phyloP scores from a whole-genome alignment of 768 basidiomycete genomes.

The Leccinellum rugosiceps region DNA sequence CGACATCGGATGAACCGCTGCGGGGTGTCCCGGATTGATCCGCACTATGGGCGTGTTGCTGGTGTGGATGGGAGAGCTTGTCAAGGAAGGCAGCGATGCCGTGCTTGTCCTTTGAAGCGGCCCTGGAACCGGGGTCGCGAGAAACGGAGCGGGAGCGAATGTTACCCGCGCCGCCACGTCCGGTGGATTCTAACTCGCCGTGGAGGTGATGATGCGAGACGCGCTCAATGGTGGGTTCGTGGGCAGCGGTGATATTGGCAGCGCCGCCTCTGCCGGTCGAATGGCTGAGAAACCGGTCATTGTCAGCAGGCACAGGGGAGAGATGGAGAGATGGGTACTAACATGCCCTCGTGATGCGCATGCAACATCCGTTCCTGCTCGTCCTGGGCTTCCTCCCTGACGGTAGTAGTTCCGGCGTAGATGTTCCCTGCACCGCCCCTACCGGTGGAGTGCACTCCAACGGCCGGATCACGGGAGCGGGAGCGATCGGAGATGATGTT shows the following conservation, averaged over 20 bases:
- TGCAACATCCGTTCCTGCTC: constrained; percentile 34
- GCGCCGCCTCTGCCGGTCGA: constrained; percentile 69
- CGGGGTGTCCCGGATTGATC: constrained; percentile 1
- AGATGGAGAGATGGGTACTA: constrained; percentile 17
- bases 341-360: constrained; percentile 39
- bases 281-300: constrained; percentile 41
- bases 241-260: constrained; percentile 50
- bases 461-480: constrained; percentile 39
- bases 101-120: constrained; percentile 29
- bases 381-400: constrained; percentile 27
- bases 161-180: constrained; percentile 64
- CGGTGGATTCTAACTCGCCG: constrained; percentile 39
- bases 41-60: background rate
- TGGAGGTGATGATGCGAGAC: constrained; percentile 18
- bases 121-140: constrained; percentile 26
- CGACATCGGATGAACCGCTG: background rate
- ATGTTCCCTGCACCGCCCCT: constrained; percentile 68
- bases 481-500: constrained; percentile 57
- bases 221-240: constrained; percentile 39
- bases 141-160: constrained; percentile 43
- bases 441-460: constrained; percentile 47
- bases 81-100: constrained; percentile 30
- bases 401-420: constrained; percentile 22
- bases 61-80: constrained; percentile 26
- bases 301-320: background rate